phyloP scores from a whole-genome alignment of 2,329 filamentous ascomycete genomes.

The Cadophora luteo-olivacea region DNA sequence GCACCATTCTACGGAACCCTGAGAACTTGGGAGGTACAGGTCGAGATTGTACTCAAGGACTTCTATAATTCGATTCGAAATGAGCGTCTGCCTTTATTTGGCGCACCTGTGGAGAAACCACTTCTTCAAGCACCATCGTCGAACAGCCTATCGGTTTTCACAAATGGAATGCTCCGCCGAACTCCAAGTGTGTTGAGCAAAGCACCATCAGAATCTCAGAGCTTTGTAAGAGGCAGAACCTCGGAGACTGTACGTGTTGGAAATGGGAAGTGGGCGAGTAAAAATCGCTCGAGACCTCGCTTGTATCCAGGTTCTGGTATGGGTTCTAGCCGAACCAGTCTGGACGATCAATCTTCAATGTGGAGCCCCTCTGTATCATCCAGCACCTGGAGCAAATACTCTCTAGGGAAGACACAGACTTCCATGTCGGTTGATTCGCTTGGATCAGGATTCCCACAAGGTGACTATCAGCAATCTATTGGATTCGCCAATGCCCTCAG shows the following conservation, averaged over 20 bases:
- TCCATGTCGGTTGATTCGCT: constrained; percentile 94
- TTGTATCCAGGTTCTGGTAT: constrained; percentile 80
- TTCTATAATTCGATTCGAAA: constrained; percentile 91
- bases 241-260: constrained; percentile 51
- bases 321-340: constrained; percentile 89
- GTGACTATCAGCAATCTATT: constrained; percentile 93
- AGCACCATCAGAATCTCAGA: constrained; percentile 81
- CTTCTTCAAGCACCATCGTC: constrained; percentile 52
- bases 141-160: constrained; percentile 74
- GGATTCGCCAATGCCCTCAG: constrained; percentile 96
- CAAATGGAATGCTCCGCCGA: constrained; percentile 74
- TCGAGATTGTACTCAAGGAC: constrained; percentile 89
- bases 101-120: constrained; percentile 61
- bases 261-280: constrained; percentile 75
- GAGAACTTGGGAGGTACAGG: constrained; percentile 84
- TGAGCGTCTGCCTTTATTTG: constrained; percentile 85
- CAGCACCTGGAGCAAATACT: constrained; percentile 96
- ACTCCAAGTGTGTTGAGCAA: constrained; percentile 93
- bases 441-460: constrained; percentile 74
- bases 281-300: constrained; percentile 82
- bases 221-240: constrained; percentile 74
- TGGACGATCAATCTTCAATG: constrained; percentile 87
- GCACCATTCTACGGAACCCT: constrained; percentile 75
- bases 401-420: constrained; percentile 86
- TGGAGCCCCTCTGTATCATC: constrained; percentile 84